phyloP scores from a whole-genome alignment of 2,329 filamentous ascomycete species.

The Cordyceps pruinosa region DNA sequence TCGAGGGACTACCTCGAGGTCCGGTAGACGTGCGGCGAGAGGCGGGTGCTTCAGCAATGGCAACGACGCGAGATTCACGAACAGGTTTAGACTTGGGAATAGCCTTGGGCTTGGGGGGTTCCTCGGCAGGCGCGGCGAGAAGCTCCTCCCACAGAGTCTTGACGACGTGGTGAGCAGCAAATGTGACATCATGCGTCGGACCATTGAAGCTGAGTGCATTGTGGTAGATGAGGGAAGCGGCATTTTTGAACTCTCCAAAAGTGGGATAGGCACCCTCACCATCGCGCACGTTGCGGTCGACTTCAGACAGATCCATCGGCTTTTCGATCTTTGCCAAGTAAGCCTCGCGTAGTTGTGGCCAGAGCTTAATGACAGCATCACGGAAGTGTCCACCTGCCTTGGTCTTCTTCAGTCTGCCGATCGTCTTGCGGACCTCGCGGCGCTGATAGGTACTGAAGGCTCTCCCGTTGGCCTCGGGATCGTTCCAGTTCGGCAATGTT shows the following conservation, averaged over 20 bases:
- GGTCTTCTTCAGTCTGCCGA: slow-evolving; percentile 78
- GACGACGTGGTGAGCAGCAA: slow-evolving; percentile 47
- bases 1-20: slow-evolving; percentile 24
- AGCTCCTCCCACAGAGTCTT: slow-evolving; percentile 45
- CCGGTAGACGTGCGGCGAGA: slow-evolving; percentile 24
- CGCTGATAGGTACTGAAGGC: slow-evolving; percentile 53
- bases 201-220: slow-evolving; percentile 85
- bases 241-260: slow-evolving; percentile 65
- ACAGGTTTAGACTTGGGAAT: slow-evolving; percentile 33
- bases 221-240: slow-evolving; percentile 69
- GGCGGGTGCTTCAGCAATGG: slow-evolving; percentile 19
- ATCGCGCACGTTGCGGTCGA: slow-evolving; percentile 73
- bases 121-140: slow-evolving; percentile 38
- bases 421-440: slow-evolving; percentile 55
- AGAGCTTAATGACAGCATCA: slow-evolving; percentile 68
- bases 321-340: slow-evolving; percentile 61
- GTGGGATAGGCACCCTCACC: slow-evolving; percentile 52
- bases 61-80: slow-evolving; percentile 26
- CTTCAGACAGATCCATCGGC: slow-evolving; percentile 77
- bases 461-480: slow-evolving; percentile 36
- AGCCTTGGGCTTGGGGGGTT: slow-evolving; percentile 52
- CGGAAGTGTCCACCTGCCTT: slow-evolving; percentile 72
- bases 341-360: slow-evolving; percentile 68
- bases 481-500: slow-evolving; percentile 33
- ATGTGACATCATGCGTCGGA: slow-evolving; percentile 63